Evolutionary conservation across 108 stramenopile genomes (phyloP), one percentile per base, ranked within the genome.

Genomic region (Stephanodiscus minutulus): DNA sequence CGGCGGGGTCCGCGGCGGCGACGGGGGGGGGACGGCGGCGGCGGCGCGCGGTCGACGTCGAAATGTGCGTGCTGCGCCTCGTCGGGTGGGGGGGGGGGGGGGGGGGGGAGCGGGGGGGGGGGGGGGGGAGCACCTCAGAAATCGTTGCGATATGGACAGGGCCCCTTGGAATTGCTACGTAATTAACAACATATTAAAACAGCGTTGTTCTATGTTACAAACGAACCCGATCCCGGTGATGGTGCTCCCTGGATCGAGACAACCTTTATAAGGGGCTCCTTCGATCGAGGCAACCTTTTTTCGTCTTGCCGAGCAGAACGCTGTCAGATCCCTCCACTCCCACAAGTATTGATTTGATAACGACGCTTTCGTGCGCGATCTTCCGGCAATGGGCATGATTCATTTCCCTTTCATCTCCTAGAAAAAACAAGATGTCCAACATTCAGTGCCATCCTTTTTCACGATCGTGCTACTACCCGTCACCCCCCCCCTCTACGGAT

Each of bases 51-150:
- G 7, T 89, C 1, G 66, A 82, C n/a, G 44, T 86, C 8, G 83
- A 83, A 55, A 55, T 88, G 28, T 87, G 85, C 67, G 84, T 85
- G 6, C 66, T 92, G 37, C 80, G 91, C 61, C 68, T 92, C n/a
- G n/a, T n/a, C n/a, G n/a, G n/a, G n/a, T n/a, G n/a, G n/a, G n/a
- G n/a, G n/a, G n/a, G n/a, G n/a, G n/a, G n/a, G n/a, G n/a, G n/a
- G n/a, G n/a, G n/a, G n/a, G n/a, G n/a, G n/a, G n/a, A n/a, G n/a
- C n/a, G n/a, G n/a, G n/a, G n/a, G n/a, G n/a, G n/a, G n/a, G n/a
- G n/a, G n/a, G n/a, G n/a, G n/a, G n/a, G n/a, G n/a, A n/a, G n/a
- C n/a, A n/a, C n/a, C n/a, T n/a, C n/a, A n/a, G n/a, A n/a, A n/a
- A n/a, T n/a, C n/a, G n/a, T n/a, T n/a, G n/a, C n/a, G n/a, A n/a